Base-by-base conservation (phyloP, 2,329 filamentous ascomycete species). In the Fusarium nanum region DNA sequence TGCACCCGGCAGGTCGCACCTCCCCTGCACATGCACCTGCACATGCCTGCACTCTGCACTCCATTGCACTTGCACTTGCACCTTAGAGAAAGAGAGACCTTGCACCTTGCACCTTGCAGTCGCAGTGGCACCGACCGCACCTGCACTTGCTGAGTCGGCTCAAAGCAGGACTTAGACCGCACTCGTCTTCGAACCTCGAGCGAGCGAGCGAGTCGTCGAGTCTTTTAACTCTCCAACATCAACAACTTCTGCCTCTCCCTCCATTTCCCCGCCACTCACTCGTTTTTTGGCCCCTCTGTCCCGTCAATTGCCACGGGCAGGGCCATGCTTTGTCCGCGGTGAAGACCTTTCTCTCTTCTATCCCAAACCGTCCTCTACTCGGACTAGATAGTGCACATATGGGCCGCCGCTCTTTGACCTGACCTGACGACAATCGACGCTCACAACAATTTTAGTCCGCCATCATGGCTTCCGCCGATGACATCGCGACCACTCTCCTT, bases 281-380 rank as follows among this genome's bases (percentile, higher is more conserved):
- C 74, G 71, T 74, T 72, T 75, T 67, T 54, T 57, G 49, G 50
- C 55, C 55, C 52, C 44, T 62, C 58, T 61, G 60, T 58, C 52
- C 75, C 73, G 71, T 72, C 78, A 79, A 79, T 80, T 78, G 77
- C 76, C 76, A 75, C 70, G 68, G 72, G 75, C 73, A 77, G 74
- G 78, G 79, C 78, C 76, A 81, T 81, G 79, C 68, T 80, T 77
- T 73, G 71, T 76, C 77, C 75, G 71, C 73, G 78, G 79, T 81
- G 77, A 81, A 72, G 74, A 72, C 64, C 61, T 68, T 64, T 62
- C 58, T 58, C 54, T 67, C 64, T 60, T 65, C 62, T 70, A 63
- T 64, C 25, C 58, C 67, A 63, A 62, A 28, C 66, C 62, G 49
- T 58, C 60, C 53, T 61, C 59, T 52, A 46, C 50, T 70, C 70